These are phyloP conservation scores for Elongisporangium prolatum DNA, from an alignment of 352 stramenopile species.

Conservation along the genomic window DNA sequence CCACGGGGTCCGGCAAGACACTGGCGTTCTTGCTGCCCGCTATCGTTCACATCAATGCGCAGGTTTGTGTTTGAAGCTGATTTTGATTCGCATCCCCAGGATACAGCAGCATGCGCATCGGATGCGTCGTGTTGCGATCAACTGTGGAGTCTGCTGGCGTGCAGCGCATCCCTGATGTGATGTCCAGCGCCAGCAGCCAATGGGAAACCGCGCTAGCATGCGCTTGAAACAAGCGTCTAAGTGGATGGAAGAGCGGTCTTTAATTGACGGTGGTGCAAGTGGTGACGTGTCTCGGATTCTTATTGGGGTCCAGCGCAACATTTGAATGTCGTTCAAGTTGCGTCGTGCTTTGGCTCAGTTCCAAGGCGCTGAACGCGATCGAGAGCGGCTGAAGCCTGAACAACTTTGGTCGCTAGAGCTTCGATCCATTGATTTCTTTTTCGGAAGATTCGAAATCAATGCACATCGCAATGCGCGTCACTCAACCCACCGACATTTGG, in stretches of 20 bases:
- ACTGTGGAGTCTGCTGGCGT: neutral
- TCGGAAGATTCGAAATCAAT: neutral
- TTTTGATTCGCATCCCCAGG: neutral
- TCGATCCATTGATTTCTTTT: neutral
- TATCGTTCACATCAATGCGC: constrained; percentile 99
- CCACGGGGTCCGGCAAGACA: constrained; percentile 97
- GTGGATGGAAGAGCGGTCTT: neutral
- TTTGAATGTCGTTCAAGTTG: neutral
- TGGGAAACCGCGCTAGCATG: neutral
- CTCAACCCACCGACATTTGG: neutral
- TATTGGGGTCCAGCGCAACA: neutral
- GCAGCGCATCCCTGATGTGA: neutral
- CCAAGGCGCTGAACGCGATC: neutral
- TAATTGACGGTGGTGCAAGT: neutral
- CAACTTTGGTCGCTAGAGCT: neutral
- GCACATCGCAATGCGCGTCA: neutral
- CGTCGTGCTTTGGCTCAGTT: neutral
- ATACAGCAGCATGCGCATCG: neutral
- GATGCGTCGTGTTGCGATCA: neutral
- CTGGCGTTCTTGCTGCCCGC: constrained; percentile 98
- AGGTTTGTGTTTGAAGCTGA: constrained; percentile 85
- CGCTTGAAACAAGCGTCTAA: neutral
- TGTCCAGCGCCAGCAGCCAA: too few relatives aligned
- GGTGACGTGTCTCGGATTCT: neutral
- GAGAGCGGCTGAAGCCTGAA: neutral